Conservation (phyloP, 139 green algal species). For the Edaphochlamys debaryana region DNA sequence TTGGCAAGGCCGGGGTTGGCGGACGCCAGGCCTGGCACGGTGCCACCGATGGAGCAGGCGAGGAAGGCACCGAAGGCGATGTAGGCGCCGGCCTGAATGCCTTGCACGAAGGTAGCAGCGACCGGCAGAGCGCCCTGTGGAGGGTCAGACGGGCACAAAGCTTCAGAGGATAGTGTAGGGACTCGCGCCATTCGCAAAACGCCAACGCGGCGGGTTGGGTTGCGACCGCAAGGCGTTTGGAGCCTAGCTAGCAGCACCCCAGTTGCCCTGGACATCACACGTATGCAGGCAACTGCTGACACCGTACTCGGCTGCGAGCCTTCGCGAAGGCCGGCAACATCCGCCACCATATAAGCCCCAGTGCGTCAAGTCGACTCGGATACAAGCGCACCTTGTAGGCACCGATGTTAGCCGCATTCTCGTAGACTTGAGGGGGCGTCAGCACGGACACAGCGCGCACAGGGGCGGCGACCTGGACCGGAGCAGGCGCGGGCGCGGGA, state of each 20-base stretch:
- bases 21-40: constrained; percentile 59
- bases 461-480: neutral
- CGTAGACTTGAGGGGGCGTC: constrained; percentile 25
- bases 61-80: constrained; percentile 44
- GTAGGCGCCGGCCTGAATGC: constrained; percentile 42
- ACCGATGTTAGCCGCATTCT: constrained; percentile 16
- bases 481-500: neutral
- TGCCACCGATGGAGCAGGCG: constrained; percentile 12
- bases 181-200: neutral
- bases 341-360: too few relatives aligned
- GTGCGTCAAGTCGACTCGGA: too few relatives aligned
- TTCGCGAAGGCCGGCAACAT: too few relatives aligned
- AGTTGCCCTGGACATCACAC: too few relatives aligned
- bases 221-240: too few relatives aligned
- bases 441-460: constrained; percentile 30
- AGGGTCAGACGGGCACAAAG: too few relatives aligned
- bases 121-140: neutral
- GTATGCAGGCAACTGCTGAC: too few relatives aligned
- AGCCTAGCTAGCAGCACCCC: too few relatives aligned
- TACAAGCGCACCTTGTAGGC: constrained; percentile 1
- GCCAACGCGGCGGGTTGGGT: too few relatives aligned
- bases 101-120: constrained; percentile 21
- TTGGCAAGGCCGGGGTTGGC: constrained; percentile 72
- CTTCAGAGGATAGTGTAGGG: neutral
- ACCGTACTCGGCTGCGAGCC: too few relatives aligned